Evolutionary conservation across 192 early-diverging fungal genomes (phyloP), one percentile per base, ranked within the genome.

Genomic region (Backusella morwellensis): DNA sequence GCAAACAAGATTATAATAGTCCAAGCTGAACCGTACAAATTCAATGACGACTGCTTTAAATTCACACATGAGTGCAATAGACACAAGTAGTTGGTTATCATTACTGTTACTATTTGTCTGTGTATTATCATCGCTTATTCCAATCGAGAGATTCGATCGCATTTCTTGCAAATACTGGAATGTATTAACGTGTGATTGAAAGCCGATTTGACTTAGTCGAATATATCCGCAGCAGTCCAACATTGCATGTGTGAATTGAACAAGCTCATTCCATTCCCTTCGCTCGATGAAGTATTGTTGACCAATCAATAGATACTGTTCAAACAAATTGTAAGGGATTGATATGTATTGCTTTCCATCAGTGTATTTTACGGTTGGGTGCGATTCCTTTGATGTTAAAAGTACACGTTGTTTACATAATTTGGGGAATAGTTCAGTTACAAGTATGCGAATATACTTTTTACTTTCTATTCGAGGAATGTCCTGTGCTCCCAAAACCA

Each of bases 271-370:
- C 72, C 73, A 81, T 26, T 81, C 59, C 52, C 59, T 50, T 1
- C 63, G 50, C 14, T 50, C 52, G 47, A 81, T 74, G n/a, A 77
- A 77, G 29, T 81, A 81, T 23, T 70, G 76, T 44, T 81, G 80
- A 0, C 76, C 80, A 35, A 81, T 7, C 21, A 74, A 66, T 17
- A 81, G 8, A 35, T 77, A 75, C 6, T 77, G 71, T 66, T 74
- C 73, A 36, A 75, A 81, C 52, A 77, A 19, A 19, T 68, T 74
- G 35, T 81, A 77, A 11, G 76, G 75, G 15, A 81, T 77, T 4
- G 36, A 59, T 19, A 81, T 66, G 23, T 75, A 75, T 56, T 77
- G 76, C 21, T 81, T 77, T 44, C 80, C 72, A 21, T 81, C 80
- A 12, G 73, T 74, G 11, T 73, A 77, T 66, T 77, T 77, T 34